Conservation (phyloP, 2,329 filamentous ascomycete species). For the Cyclaneusma minus region DNA sequence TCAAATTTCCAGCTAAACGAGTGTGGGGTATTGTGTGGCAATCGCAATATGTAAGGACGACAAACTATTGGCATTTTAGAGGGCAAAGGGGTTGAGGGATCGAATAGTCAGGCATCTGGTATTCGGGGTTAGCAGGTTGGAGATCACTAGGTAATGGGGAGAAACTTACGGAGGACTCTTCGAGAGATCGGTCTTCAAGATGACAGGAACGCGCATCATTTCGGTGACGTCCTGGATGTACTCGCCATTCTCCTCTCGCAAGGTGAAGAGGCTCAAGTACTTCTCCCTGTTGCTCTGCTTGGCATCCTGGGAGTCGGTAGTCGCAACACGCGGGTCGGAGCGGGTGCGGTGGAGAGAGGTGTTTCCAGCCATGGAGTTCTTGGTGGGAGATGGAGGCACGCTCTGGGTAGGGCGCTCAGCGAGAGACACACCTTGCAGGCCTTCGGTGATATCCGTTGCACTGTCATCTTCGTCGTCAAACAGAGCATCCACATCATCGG, state of each 20-base stretch:
- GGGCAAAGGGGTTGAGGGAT: constrained; percentile 64
- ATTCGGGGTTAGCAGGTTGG: constrained; percentile 21
- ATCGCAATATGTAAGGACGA: too few species aligned
- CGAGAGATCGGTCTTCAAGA: constrained; percentile 91
- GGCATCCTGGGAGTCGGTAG: constrained; percentile 57
- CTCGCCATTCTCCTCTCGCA: constrained; percentile 84
- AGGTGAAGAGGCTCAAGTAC: constrained; percentile 76
- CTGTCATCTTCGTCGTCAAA: constrained; percentile 83
- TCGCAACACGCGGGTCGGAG: constrained; percentile 83
- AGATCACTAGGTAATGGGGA: background rate
- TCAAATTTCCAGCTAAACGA: too few species aligned
- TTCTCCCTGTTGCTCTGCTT: constrained; percentile 90
- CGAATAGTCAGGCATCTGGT: constrained; percentile 67
- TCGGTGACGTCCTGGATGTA: constrained; percentile 97
- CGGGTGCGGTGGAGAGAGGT: constrained; percentile 71
- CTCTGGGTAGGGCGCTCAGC: constrained; percentile 85
- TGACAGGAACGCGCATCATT: constrained; percentile 95
- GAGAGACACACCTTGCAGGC: constrained; percentile 80
- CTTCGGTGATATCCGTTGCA: constrained; percentile 75
- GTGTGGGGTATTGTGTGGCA: too few species aligned
- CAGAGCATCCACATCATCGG: constrained; percentile 84
- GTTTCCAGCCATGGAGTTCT: constrained; percentile 49
- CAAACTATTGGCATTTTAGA: constrained; percentile 21
- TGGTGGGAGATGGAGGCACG: constrained; percentile 79
- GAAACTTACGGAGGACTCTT: constrained; percentile 96